Evolutionary conservation across 2,329 filamentous ascomycete genomes (phyloP), one percentile per base, ranked within the genome.

Genomic region (Claviceps pusilla): DNA sequence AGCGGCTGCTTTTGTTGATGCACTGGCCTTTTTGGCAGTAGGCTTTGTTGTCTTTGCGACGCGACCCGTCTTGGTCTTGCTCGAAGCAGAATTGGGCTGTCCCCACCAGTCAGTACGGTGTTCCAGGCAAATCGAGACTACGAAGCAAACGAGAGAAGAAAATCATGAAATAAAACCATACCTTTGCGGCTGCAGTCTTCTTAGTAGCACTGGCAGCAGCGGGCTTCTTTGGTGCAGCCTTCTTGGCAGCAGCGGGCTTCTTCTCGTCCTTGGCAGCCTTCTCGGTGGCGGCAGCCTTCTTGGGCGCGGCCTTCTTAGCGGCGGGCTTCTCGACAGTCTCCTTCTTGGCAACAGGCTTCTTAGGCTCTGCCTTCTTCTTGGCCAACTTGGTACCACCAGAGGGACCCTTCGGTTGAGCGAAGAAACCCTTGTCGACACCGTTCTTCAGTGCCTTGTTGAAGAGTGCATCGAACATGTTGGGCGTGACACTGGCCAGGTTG

Each of bases 351-450:
- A 59, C 65, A 48, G 63, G 60, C 64, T 68, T 68, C 67, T 72
- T 72, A 52, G 68, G 62, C 60, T 70, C 68, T 28, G 65, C 63
- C 60, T 76, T 70, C 76, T 89, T 89, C 83, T 91, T 91, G 57
- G 85, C 86, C 57, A 95, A 84, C 84, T 95, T 95, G 72, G 93
- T 89, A 61, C 88, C 86, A 57, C 89, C 89, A 59, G 89, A 95
- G 57, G 88, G 78, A 64, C 89, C 89, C 82, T 95, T 95, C 66
- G 89, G 90, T 70, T 91, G 89, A 66, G 83, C 79, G 68, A 95
- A 95, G 64, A 87, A 78, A 59, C 87, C 87, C 77, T 86, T 89
- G 65, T 94, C 87, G 63, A 90, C 89, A 69, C 89, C 89, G 57
- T 76, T 73, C 73, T 85, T 82, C 67, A 94, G 77, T 53, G 88